These are phyloP conservation scores for Termitomyces eurrhizus DNA, from an alignment of 768 basidiomycete species.

Conservation along the genomic window DNA sequence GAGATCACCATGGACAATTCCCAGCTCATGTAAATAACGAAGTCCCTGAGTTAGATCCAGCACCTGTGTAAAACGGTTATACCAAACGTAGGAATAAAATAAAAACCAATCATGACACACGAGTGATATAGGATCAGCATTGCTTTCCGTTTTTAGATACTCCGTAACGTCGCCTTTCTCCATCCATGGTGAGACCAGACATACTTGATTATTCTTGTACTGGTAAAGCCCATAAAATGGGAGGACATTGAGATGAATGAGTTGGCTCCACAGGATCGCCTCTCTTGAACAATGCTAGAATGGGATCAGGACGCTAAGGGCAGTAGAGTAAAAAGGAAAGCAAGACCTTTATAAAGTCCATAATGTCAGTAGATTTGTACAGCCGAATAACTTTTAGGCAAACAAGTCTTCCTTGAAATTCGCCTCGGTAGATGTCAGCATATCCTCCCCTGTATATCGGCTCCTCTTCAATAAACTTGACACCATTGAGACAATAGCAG, in stretches of 20 bases:
- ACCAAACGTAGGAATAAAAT: background rate
- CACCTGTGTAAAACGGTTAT: background rate
- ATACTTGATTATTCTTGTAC: background rate
- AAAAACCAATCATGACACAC: background rate
- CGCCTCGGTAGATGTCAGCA: background rate
- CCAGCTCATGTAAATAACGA: background rate
- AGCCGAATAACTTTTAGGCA: slow-evolving; percentile 2
- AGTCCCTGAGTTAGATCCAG: background rate
- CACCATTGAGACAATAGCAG: background rate
- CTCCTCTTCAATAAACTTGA: background rate
- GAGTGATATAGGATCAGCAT: background rate
- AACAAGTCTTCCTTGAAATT: background rate
- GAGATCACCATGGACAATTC: background rate
- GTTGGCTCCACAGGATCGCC: slow-evolving; percentile 1
- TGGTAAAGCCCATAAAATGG: background rate
- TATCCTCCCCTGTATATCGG: background rate
- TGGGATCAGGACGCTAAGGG: background rate
- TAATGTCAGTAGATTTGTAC: background rate
- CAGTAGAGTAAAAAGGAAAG: background rate
- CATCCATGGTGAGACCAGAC: slow-evolving; percentile 3
- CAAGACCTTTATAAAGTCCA: background rate
- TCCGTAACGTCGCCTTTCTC: background rate
- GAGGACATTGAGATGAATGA: background rate
- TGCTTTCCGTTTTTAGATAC: background rate
- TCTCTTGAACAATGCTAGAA: background rate